These are phyloP conservation scores for Leccinum sublutescens DNA, from an alignment of 768 basidiomycete genomes.

Conservation along the genomic window DNA sequence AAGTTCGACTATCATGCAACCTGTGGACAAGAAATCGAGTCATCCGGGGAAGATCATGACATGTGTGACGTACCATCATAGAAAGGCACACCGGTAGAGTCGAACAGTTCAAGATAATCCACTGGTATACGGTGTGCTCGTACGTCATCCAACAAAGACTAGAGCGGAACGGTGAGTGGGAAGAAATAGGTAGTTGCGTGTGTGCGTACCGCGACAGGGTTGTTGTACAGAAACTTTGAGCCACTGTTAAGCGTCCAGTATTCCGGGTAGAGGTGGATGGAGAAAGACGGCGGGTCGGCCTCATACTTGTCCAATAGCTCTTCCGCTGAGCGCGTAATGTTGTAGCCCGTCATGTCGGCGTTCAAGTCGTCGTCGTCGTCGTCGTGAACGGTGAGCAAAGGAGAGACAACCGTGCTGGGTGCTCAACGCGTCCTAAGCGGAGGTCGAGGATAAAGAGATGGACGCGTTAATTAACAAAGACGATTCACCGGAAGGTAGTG, in stretches of 20 bases:
- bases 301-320: slow-evolving; percentile 60
- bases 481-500: background rate
- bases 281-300: slow-evolving; percentile 66
- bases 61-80: slow-evolving; percentile 64
- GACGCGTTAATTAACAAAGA: slow-evolving; percentile 23
- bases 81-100: slow-evolving; percentile 69
- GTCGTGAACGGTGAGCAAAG: slow-evolving; percentile 1
- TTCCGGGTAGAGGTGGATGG: slow-evolving; percentile 74
- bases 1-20: slow-evolving; percentile 84
- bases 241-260: slow-evolving; percentile 82
- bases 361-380: slow-evolving; percentile 15
- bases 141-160: slow-evolving; percentile 84
- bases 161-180: slow-evolving; percentile 9
- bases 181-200: slow-evolving; percentile 1
- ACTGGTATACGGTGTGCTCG: slow-evolving; percentile 80
- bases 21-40: slow-evolving; percentile 36
- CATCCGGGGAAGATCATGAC: background rate
- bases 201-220: slow-evolving; percentile 60
- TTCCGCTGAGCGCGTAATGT: slow-evolving; percentile 61
- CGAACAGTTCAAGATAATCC: slow-evolving; percentile 81
- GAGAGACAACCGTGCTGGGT: background rate
- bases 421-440: background rate
- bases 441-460: slow-evolving; percentile 3
- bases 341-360: slow-evolving; percentile 64
- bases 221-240: slow-evolving; percentile 78